Conservation (phyloP, 441 rosid species). For the Pelargonium australe region DNA sequence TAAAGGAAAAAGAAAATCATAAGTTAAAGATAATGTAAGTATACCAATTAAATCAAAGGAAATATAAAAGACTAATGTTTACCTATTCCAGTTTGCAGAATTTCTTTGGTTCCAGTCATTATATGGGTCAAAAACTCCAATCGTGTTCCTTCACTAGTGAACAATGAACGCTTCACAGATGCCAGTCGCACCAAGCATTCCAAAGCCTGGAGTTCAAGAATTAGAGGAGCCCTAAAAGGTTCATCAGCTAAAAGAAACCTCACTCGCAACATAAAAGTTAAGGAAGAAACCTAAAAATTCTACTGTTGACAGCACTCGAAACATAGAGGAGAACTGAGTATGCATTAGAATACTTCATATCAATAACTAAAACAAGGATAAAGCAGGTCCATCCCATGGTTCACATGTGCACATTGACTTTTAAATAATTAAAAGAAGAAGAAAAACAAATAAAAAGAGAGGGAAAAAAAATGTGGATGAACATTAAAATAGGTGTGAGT, state of each 20-base stretch:
- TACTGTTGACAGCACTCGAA: background rate
- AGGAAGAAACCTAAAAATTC: background rate
- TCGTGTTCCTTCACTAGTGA: slow-evolving; percentile 26
- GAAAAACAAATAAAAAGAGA: background rate
- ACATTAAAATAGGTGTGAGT: background rate
- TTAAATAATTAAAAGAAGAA: background rate
- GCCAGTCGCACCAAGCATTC: slow-evolving; percentile 33
- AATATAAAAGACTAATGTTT: background rate
- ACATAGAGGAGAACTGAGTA: background rate
- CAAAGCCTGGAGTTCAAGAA: slow-evolving; percentile 23
- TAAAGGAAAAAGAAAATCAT: background rate
- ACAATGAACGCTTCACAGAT: slow-evolving; percentile 29
- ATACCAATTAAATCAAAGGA: slow-evolving; percentile 1
- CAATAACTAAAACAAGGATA: background rate
- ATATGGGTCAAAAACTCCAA: slow-evolving; percentile 25
- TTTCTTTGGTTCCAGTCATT: slow-evolving; percentile 31
- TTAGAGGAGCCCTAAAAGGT: background rate
- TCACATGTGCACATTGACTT: background rate
- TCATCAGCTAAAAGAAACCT: background rate
- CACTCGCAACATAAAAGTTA: background rate
- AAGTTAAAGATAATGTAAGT: background rate
- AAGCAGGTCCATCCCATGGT: background rate
- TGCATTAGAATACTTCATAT: background rate
- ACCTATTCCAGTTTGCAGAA: slow-evolving; percentile 31
- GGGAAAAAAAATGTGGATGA: background rate